Conservation (phyloP, 148 eudicot species). For the Vaccinium darrowii region DNA sequence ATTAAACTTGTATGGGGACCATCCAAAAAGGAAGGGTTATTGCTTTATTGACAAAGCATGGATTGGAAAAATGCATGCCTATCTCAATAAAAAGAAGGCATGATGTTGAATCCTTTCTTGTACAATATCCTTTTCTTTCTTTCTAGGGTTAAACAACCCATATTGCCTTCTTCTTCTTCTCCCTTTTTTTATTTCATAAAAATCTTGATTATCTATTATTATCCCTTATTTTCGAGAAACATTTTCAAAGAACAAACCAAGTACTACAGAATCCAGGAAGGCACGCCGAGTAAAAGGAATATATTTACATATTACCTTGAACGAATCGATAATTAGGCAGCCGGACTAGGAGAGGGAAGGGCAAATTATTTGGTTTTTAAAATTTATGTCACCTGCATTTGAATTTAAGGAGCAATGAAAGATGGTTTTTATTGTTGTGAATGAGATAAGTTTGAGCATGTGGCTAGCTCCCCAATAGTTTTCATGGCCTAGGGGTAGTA, state of each 20-base stretch:
- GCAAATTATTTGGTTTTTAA: not conserved
- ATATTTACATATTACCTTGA: not conserved
- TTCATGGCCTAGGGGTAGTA: constrained; percentile 9
- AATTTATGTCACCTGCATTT: not conserved
- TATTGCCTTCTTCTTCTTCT: not conserved
- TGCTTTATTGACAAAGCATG: constrained; percentile 23
- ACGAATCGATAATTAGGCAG: not conserved
- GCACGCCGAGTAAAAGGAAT: too few species aligned
- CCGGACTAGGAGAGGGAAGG: not conserved
- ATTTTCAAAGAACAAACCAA: not conserved
- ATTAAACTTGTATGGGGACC: constrained; percentile 23
- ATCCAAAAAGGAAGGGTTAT: constrained; percentile 9
- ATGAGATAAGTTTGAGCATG: constrained; percentile 20
- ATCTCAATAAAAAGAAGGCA: constrained; percentile 13
- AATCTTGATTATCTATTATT: not conserved
- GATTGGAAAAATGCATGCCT: constrained; percentile 17
- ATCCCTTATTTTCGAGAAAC: not conserved
- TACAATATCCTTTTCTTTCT: not conserved
- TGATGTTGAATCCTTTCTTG: constrained; percentile 18
- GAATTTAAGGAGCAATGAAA: not conserved
- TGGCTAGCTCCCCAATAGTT: constrained; percentile 8
- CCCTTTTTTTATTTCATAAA: too few species aligned
- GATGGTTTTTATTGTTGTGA: not conserved
- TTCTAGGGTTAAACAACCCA: not conserved
- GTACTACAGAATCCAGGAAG: not conserved